These are phyloP conservation scores for Schizosaccharomyces cryophilus DNA, from an alignment of 805 yeast species.

Conservation along the genomic window DNA sequence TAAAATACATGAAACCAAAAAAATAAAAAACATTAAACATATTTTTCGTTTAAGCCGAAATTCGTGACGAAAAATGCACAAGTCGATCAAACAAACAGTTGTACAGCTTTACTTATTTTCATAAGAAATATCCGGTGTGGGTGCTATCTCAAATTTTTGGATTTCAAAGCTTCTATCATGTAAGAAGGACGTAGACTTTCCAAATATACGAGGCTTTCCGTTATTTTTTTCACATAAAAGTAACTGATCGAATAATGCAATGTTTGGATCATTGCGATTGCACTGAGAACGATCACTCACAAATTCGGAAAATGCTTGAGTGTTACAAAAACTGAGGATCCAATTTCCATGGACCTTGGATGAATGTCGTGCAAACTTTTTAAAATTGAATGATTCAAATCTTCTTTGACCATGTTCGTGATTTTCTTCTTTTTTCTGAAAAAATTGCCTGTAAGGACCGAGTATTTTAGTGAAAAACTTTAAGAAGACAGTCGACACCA, in stretches of 20 bases:
- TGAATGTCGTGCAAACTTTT: slow-evolving; percentile 3
- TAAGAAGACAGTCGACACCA: slow-evolving; percentile 6
- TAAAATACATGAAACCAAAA: too few species aligned
- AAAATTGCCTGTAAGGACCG: slow-evolving; percentile 4
- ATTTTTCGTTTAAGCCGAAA: too few species aligned
- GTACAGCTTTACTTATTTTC: background rate
- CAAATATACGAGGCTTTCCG: slow-evolving; percentile 7
- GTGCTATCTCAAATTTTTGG: background rate
- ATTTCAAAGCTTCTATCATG: background rate
- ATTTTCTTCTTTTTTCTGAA: background rate
- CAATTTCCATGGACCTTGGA: slow-evolving; percentile 7
- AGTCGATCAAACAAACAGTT: background rate
- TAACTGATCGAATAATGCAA: slow-evolving; percentile 3
- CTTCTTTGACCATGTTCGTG: background rate
- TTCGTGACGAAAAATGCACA: too few species aligned
- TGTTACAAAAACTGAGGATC: slow-evolving; percentile 4
- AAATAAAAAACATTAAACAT: too few species aligned
- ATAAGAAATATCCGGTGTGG: background rate
- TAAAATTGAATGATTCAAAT: background rate
- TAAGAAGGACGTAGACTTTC: background rate
- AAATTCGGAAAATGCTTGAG: slow-evolving; percentile 9
- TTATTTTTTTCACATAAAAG: background rate
- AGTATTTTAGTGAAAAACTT: slow-evolving; percentile 6
- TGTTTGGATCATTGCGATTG: slow-evolving; percentile 2
- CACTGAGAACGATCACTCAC: slow-evolving; percentile 5